phyloP scores from a whole-genome alignment of 495 filamentous ascomycete species.

The Pseudotulostoma volvatum region DNA sequence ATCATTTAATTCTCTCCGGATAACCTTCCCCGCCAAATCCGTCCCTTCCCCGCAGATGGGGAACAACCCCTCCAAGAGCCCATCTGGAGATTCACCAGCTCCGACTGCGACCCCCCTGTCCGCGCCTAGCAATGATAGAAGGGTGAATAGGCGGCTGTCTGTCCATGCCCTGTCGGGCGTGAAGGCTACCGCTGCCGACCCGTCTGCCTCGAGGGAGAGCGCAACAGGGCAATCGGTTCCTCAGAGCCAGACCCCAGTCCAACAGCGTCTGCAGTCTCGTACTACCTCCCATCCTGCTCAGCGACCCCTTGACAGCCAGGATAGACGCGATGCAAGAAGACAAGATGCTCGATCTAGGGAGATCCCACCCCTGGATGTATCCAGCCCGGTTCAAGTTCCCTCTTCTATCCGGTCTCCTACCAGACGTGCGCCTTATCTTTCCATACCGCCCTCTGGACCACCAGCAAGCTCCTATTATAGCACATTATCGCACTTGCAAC shows the following conservation, averaged over 20 bases:
- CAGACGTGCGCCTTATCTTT: constrained; percentile 16
- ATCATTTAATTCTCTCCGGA: constrained; percentile 3
- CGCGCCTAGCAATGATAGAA: constrained; percentile 14
- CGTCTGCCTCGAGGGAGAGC: constrained; percentile 26
- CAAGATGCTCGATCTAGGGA: constrained; percentile 13
- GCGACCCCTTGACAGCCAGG: constrained; percentile 10
- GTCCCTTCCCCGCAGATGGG: constrained; percentile 22
- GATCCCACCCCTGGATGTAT: constrained; percentile 17
- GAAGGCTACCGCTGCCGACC: constrained; percentile 27
- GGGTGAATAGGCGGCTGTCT: constrained; percentile 24
- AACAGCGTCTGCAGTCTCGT: constrained; percentile 20
- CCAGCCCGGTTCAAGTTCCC: constrained; percentile 37
- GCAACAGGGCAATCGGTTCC: constrained; percentile 25
- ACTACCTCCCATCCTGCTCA: constrained; percentile 11
- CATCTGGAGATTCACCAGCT: constrained; percentile 18
- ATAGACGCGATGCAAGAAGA: constrained; percentile 11
- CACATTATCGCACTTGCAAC: constrained; percentile 39
- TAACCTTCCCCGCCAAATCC: constrained; percentile 3
- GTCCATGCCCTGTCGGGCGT: constrained; percentile 22
- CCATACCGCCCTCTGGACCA: constrained; percentile 27
- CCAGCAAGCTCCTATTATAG: constrained; percentile 34
- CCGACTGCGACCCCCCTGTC: constrained; percentile 1
- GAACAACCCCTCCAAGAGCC: constrained; percentile 34
- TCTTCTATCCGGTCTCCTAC: constrained; percentile 15
- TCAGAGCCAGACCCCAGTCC: constrained; percentile 19